Evolutionary conservation across 176 grass and related monocot species (phyloP).

Genomic region (Musa beccarii): DNA sequence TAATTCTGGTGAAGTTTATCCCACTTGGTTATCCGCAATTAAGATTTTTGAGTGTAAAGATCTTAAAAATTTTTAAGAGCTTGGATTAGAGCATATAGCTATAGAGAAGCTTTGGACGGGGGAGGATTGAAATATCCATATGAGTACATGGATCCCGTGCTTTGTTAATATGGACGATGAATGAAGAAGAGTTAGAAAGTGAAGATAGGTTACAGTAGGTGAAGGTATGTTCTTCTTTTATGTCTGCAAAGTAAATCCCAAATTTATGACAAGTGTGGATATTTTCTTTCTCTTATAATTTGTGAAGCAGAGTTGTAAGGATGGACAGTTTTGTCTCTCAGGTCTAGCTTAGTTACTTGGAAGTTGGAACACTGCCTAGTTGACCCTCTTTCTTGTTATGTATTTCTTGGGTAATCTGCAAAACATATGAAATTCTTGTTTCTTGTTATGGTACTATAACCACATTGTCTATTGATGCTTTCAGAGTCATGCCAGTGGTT

Average conservation of each 20-base stretch:
- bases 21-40: no score
- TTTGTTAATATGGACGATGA: neutral
- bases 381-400: neutral
- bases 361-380: neutral
- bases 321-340: neutral
- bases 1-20: no score
- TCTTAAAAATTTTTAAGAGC: no score
- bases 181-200: neutral
- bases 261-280: no score
- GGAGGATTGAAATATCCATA: neutral
- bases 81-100: no score
- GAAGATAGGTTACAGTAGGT: neutral
- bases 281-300: no score
- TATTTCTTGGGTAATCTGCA: neutral
- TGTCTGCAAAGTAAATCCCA: neutral
- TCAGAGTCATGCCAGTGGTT: slow-evolving; percentile 74
- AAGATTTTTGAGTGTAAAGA: no score
- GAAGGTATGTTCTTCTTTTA: neutral
- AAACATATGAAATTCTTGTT: neutral
- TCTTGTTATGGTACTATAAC: neutral
- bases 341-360: neutral
- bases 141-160: neutral
- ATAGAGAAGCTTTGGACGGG: no score
- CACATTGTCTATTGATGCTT: neutral
- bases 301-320: no score